Conservation (phyloP, 305 asterid genomes). For the Coffea humblotiana region DNA sequence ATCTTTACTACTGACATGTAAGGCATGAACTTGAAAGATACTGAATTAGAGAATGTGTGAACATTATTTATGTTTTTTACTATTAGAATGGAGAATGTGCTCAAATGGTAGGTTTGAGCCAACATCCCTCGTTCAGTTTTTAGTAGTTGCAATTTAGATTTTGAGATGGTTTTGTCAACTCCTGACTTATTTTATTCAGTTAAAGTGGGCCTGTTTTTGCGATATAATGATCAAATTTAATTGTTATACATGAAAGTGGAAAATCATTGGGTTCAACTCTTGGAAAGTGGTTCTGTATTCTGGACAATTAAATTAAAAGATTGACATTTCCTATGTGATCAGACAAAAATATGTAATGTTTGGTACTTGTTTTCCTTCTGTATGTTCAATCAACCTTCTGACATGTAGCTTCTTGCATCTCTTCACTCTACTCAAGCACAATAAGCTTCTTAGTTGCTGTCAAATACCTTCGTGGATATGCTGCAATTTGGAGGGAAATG, state of each 20-base stretch:
- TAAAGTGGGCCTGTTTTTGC: conserved; percentile 13
- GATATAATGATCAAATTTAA: neutral
- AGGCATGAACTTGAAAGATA: neutral
- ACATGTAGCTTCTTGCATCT: conserved; percentile 12
- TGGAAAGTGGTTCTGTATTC: neutral
- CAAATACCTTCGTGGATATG: conserved; percentile 78
- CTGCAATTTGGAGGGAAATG: conserved; percentile 82
- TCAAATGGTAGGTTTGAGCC: neutral
- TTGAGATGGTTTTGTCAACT: neutral
- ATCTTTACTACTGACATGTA: neutral
- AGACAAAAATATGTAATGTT: neutral
- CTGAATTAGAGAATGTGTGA: neutral
- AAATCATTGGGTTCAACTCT: neutral
- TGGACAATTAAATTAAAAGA: neutral
- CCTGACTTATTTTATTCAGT: neutral
- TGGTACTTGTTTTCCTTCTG: neutral
- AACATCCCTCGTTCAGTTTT: neutral
- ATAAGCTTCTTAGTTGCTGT: conserved; percentile 55
- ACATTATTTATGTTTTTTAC: neutral
- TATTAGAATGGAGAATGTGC: neutral
- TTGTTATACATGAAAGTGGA: neutral
- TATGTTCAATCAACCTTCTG: conserved; percentile 18
- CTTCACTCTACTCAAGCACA: conserved; percentile 49
- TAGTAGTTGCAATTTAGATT: neutral
- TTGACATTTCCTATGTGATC: neutral